Evolutionary conservation across 768 basidiomycete species (phyloP).

Genomic region (Suillus plorans): DNA sequence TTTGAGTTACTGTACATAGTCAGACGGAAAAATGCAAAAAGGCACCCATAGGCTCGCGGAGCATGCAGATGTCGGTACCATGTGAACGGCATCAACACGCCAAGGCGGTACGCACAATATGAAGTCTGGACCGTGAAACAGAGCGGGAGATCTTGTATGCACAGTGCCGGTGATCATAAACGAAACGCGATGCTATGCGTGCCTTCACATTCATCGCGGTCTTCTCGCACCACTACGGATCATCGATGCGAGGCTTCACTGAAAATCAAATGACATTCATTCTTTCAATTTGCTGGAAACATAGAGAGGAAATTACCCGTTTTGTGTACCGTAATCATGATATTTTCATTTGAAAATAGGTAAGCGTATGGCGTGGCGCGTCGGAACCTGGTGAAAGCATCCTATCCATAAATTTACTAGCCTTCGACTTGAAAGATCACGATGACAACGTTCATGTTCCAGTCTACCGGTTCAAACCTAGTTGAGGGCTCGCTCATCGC

Average conservation of each 20-base stretch:
- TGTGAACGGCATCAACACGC: background rate
- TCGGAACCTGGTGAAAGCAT: background rate
- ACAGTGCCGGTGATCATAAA: background rate
- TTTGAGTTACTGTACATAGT: background rate
- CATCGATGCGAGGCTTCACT: background rate
- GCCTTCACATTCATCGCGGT: background rate
- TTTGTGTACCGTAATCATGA: background rate
- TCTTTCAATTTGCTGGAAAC: background rate
- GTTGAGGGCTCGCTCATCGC: too few relatives aligned
- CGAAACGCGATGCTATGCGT: background rate
- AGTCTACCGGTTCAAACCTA: background rate
- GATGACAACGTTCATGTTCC: background rate
- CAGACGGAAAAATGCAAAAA: background rate
- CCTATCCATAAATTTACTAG: background rate
- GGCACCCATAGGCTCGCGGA: background rate
- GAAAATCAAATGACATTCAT: background rate
- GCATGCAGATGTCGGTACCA: background rate
- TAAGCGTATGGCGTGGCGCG: background rate
- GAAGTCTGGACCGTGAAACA: background rate
- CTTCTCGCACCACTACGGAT: background rate
- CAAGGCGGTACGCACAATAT: background rate
- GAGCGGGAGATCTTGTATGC: background rate
- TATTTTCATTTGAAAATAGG: background rate
- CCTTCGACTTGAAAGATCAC: background rate
- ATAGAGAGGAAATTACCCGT: slow-evolving; percentile 5